Base-by-base conservation (phyloP, 176 grass and related monocot species). In the Musa beccarii region DNA sequence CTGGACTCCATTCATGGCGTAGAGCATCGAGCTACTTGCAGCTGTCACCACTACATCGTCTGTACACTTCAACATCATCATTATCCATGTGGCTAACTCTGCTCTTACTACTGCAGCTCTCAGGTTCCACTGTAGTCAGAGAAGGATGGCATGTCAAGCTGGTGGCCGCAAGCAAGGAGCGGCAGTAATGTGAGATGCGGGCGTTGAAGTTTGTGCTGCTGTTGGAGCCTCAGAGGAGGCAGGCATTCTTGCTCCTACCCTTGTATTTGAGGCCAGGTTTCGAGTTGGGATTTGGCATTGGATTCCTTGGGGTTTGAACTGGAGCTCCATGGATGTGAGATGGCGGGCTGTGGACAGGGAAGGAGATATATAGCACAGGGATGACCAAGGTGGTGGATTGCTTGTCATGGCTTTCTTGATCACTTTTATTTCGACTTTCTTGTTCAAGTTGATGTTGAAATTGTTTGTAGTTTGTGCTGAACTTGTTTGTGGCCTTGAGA, bases 201-300 rank as follows among this genome's bases (percentile, higher is more conserved):
- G 79, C 69, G 9, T 76, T 52, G 68, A 99, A 94, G 83, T 99
- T 99, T 71, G 95, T 94, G 84, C 88, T 90, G 21, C 88, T 83
- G 80, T 99, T 89, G 63, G 79, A 71, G 73, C 95, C 95, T 59
- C 90, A 88, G 67, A 99, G 86, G 24, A 94, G 95, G 54, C 88
- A 89, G 49, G 94, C 94, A 53, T 66, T 78, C 55, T 74, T 88
- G 76, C 73, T 70, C 83, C 80, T 92, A 81, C 84, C 86, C 69
- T 79, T 76, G 76, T 77, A 81, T 52, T 87, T 86, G 29, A 20
- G 10, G 19, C 56, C 0, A 43, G 80, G 87, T 75, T 86, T 89
- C 81, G 64, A 66, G 17, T 19, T 19, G 67, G 29, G 26, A 69
- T 16, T 49, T 15, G 26, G 12, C 29, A 15, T 2, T 59, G 55